Base-by-base conservation (phyloP, 768 basidiomycete species). In the Pisolithus tinctorius region DNA sequence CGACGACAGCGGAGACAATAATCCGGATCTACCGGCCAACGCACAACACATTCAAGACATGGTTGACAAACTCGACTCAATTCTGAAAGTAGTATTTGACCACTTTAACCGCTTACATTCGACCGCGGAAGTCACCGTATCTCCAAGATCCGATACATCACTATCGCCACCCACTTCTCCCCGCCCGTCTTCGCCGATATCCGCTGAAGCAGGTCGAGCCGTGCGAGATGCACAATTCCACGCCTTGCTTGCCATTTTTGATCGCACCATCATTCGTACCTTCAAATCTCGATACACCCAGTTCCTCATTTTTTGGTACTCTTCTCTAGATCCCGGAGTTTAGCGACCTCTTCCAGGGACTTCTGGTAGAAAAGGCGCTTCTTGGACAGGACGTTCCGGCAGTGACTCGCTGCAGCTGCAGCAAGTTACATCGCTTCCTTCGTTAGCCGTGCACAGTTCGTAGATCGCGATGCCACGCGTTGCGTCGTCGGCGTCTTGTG, bases 281-380 rank as follows among this genome's bases (percentile, higher is more conserved):
- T 96, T 96, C 74, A 93, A 94, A 62, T 96, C 93, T 0, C 88
- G 94, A 37, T 96, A 98, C 67, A 93, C 93, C 13, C 96, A 98
- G 61, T 99, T 99, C 71, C 80, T 99, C 54, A 62, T 98, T 43
- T 99, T 99, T 74, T 96, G 92, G 84, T 92, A 86, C 62, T 79
- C 93, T 20, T 97, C 95, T 0, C 84, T 95, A 47, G 85, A 93
- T n/a, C 58, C 74, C 86, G 2, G 83, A 90, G 54, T 96, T 93
- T 59, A 80, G 87, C 42, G 95, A 99, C 65, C 78, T 92, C 49
- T 97, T 99, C 65, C 89, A 90, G 54, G 95, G 95, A 36, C 81
- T 93, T 63, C 86, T 99, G n/a, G 85, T 97, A 40, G 88, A 89
- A 7, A 86, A 90, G 53, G 92, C 94, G 0, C 72, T 99, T 4